Conservation (phyloP, 192 early-diverging fungal species). For the Linnemannia exigua region DNA sequence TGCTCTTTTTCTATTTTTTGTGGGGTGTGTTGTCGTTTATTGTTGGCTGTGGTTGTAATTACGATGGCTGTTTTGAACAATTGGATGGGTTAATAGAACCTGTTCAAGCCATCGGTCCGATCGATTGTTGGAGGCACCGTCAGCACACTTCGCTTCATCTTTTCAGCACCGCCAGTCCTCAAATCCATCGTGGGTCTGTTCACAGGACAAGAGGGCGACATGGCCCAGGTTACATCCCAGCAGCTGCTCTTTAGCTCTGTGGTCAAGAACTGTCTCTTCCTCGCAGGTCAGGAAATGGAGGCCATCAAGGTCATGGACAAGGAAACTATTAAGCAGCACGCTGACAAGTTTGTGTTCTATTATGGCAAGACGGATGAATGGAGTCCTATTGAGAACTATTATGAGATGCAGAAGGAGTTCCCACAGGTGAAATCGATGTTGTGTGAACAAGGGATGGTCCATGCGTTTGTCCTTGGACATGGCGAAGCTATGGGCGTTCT, state of each 20-base stretch:
- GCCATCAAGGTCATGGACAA: slow-evolving; percentile 75
- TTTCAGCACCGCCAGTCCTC: slow-evolving; percentile 58
- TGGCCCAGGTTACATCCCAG: slow-evolving; percentile 72
- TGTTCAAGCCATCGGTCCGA: slow-evolving; percentile 41
- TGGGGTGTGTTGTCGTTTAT: not conserved
- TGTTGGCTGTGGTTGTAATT: not conserved
- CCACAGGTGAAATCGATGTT: slow-evolving; percentile 73
- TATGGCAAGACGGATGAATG: slow-evolving; percentile 84
- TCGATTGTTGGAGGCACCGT: slow-evolving; percentile 32
- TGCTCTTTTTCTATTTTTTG: not conserved
- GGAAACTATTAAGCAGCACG: slow-evolving; percentile 68
- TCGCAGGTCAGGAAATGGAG: slow-evolving; percentile 85
- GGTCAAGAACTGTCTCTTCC: slow-evolving; percentile 73
- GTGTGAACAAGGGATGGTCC: slow-evolving; percentile 81
- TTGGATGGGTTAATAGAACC: not conserved
- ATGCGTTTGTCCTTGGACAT: slow-evolving; percentile 84
- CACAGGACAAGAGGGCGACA: slow-evolving; percentile 57
- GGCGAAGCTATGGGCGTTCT: slow-evolving; percentile 59
- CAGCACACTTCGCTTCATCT: slow-evolving; percentile 46
- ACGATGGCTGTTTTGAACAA: not conserved
- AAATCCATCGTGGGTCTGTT: slow-evolving; percentile 46
- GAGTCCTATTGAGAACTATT: slow-evolving; percentile 79
- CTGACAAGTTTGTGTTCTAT: slow-evolving; percentile 82
- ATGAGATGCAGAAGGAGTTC: slow-evolving; percentile 75
- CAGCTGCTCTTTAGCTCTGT: slow-evolving; percentile 74